phyloP scores from a whole-genome alignment of 441 rosid genomes.

The Eruca vesicaria region DNA sequence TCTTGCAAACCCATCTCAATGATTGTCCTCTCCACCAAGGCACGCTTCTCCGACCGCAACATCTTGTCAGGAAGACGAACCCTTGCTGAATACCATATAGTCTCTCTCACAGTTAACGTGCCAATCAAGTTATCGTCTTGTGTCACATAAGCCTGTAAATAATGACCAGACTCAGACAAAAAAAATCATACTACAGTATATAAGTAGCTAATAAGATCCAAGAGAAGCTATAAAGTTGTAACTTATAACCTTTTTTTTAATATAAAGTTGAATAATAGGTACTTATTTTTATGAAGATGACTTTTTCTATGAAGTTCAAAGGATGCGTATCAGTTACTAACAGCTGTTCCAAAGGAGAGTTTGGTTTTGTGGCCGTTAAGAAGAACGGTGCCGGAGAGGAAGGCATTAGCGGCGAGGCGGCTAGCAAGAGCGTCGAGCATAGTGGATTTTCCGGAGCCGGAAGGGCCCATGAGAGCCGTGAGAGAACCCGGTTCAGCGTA shows the following conservation, averaged over 20 bases:
- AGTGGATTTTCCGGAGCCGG: constrained; percentile 95
- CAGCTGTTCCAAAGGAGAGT: constrained; percentile 96
- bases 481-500: constrained; percentile 87
- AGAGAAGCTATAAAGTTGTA: constrained; percentile 15
- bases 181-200: background rate
- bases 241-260: background rate
- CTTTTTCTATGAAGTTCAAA: background rate
- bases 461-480: constrained; percentile 97
- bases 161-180: background rate
- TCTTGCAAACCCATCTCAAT: constrained; percentile 96
- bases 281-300: background rate
- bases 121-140: constrained; percentile 99
- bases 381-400: constrained; percentile 81
- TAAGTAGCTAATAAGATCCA: constrained; percentile 30
- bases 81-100: constrained; percentile 82
- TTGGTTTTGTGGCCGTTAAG: constrained; percentile 93
- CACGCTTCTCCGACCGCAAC: constrained; percentile 75
- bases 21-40: constrained; percentile 81
- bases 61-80: constrained; percentile 88
- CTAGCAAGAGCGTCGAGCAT: constrained; percentile 92
- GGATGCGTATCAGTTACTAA: constrained; percentile 36
- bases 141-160: constrained; percentile 81
- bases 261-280: background rate
- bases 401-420: constrained; percentile 91
- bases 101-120: constrained; percentile 93